Base-by-base conservation (phyloP, 2,329 filamentous ascomycete genomes). In the Emergomyces africanus region DNA sequence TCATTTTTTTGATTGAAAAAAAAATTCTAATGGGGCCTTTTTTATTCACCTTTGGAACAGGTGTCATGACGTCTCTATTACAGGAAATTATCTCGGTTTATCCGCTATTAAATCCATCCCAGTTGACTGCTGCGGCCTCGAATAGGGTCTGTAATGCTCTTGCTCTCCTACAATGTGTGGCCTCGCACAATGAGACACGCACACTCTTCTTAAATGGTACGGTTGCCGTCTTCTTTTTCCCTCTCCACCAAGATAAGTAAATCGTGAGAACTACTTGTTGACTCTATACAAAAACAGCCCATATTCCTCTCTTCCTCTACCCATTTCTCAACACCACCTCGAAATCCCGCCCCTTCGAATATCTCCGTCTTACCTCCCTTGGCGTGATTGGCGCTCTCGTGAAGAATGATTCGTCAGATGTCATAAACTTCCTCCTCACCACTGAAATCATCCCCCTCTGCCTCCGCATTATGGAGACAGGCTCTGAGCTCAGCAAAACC, bases 71-170 rank as follows among this genome's bases (percentile, higher is more conserved):
- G 51, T 95, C 90, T 58, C 80, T 99, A 28, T 82, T 97, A 39
- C 92, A 97, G 74, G 94, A 99, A 77, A 99, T 99, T 71, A 99
- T 99, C 70, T 96, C 92, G 12, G 94, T 99, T 59, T 99, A 99
- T 72, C 95, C 90, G 33, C 83, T 99, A 4, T 83, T 99, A 67
- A 99, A 96, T 73, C 94, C 94, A 5, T 96, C 90, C 55, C 92
- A 97, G 76, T 83, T 99, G 68, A 99, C 94, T 8, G 94, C 94
- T 2, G 91, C 94, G n/a, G 92, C 94, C 18, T 95, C 89, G 3
- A 99, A 99, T 77, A 82, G 94, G 64, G 94, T 99, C 60, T 99
- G 94, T 78, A 99, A 99, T 74, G 94, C 94, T 42, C 82, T 99
- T 63, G 94, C 94, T 33, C 82, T 99, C 62, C 81, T 99, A 53